Conservation (phyloP, 495 filamentous ascomycete genomes). For the Eremomyces bilateralis region DNA sequence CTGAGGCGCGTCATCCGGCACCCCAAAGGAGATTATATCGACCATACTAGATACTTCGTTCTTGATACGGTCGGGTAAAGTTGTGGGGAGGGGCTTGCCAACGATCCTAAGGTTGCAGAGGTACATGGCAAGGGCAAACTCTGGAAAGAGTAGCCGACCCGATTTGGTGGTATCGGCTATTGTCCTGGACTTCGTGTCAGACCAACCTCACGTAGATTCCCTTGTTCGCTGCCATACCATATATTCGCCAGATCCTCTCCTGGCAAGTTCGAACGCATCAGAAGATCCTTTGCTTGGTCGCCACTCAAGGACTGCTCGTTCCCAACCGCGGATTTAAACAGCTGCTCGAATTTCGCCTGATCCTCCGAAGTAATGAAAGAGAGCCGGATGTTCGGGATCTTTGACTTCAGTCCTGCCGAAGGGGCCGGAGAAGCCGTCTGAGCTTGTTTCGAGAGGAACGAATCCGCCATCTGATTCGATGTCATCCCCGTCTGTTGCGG, state of each 20-base stretch:
- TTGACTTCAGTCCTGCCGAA: slow-evolving; percentile 24
- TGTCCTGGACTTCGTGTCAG: slow-evolving; percentile 35
- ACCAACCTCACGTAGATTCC: not conserved
- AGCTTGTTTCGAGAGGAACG: slow-evolving; percentile 33
- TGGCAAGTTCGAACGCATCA: slow-evolving; percentile 68
- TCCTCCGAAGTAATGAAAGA: slow-evolving; percentile 92
- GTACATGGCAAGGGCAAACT: slow-evolving; percentile 97
- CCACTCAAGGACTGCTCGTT: slow-evolving; percentile 72
- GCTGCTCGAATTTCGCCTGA: slow-evolving; percentile 91
- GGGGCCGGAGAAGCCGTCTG: slow-evolving; percentile 31
- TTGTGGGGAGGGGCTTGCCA: slow-evolving; percentile 54
- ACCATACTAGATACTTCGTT: slow-evolving; percentile 99
- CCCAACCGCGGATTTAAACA: slow-evolving; percentile 90
- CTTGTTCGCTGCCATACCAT: slow-evolving; percentile 40
- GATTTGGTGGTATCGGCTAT: slow-evolving; percentile 95
- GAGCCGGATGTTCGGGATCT: slow-evolving; percentile 86
- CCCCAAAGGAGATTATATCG: slow-evolving; percentile 92
- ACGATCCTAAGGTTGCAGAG: slow-evolving; percentile 85
- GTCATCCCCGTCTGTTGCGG: slow-evolving; percentile 32
- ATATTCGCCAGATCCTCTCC: slow-evolving; percentile 69
- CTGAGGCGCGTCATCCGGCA: slow-evolving; percentile 51
- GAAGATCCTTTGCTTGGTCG: slow-evolving; percentile 72
- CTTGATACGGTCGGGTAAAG: slow-evolving; percentile 62
- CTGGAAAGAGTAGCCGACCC: slow-evolving; percentile 89
- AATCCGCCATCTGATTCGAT: slow-evolving; percentile 68